Evolutionary conservation across 2,329 filamentous ascomycete genomes (phyloP).

Genomic region (Clonostachys chloroleuca): DNA sequence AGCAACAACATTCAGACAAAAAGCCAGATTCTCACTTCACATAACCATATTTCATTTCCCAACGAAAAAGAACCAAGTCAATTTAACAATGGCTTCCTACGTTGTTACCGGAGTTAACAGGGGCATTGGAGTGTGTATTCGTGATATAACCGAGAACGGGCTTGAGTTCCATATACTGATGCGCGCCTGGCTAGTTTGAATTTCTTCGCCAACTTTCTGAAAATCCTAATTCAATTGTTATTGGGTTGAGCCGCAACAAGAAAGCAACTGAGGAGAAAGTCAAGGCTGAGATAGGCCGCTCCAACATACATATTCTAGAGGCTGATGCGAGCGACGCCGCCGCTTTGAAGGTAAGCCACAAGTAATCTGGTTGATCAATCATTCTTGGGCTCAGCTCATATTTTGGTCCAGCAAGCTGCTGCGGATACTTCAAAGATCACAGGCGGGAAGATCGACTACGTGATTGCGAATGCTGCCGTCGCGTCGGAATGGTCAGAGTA

Average conservation of each 20-base stretch:
- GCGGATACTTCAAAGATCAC: conserved; percentile 12
- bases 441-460: conserved; percentile 40
- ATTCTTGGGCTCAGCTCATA: not conserved
- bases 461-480: conserved; percentile 65
- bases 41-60: no score
- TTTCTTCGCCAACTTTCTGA: conserved; percentile 40
- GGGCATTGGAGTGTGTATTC: not conserved
- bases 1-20: no score
- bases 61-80: no score
- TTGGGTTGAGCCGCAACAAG: conserved; percentile 44
- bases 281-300: conserved; percentile 25
- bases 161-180: no score
- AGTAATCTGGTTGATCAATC: not conserved
- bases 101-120: not conserved
- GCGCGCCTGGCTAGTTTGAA: conserved; percentile 30
- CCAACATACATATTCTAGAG: conserved; percentile 40
- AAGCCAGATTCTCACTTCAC: no score
- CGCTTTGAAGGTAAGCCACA: conserved; percentile 22
- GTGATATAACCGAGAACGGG: no score
- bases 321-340: conserved; percentile 35
- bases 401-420: not conserved
- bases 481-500: no score
- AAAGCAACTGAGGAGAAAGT: conserved; percentile 35
- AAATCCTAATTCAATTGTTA: conserved; percentile 34
- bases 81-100: not conserved